Conservation (phyloP, 768 basidiomycete species). For the Lentinula edodes region DNA sequence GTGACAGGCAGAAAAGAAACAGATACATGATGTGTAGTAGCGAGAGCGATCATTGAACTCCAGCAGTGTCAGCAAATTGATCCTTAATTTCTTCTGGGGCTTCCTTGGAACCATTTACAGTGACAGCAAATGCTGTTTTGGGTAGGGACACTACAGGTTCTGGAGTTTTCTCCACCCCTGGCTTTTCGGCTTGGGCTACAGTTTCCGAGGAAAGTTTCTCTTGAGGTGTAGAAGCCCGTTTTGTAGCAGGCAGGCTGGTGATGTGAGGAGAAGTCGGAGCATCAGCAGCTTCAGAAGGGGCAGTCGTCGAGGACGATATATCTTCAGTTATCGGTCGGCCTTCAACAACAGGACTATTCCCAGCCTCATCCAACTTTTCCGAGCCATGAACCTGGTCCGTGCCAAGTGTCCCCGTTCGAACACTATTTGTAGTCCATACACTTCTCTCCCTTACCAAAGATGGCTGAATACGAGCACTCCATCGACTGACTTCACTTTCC, state of each 20-base stretch:
- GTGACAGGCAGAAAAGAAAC: neutral
- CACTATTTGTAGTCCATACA: slow-evolving; percentile 55
- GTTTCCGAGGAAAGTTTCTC: neutral
- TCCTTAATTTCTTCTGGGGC: neutral
- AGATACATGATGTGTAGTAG: no score
- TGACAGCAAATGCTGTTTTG: neutral
- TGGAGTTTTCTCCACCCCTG: neutral
- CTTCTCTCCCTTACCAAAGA: slow-evolving; percentile 49
- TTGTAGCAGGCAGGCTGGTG: neutral
- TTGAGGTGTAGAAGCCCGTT: neutral
- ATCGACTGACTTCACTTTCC: slow-evolving; percentile 85
- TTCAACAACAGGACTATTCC: neutral
- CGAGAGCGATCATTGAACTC: no score
- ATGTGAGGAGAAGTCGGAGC: neutral
- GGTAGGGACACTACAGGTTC: neutral
- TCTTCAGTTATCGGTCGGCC: neutral
- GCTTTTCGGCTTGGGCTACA: neutral
- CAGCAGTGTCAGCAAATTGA: neutral
- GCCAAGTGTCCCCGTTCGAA: slow-evolving; percentile 52
- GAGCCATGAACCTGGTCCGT: slow-evolving; percentile 31
- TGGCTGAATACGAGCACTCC: slow-evolving; percentile 69
- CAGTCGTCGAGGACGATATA: neutral
- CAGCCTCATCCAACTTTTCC: slow-evolving; percentile 19
- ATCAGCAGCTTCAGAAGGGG: neutral
- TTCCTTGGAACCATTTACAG: neutral